Evolutionary conservation across 148 eudicot species (phyloP).

Genomic region (Salicornia ramosissima): DNA sequence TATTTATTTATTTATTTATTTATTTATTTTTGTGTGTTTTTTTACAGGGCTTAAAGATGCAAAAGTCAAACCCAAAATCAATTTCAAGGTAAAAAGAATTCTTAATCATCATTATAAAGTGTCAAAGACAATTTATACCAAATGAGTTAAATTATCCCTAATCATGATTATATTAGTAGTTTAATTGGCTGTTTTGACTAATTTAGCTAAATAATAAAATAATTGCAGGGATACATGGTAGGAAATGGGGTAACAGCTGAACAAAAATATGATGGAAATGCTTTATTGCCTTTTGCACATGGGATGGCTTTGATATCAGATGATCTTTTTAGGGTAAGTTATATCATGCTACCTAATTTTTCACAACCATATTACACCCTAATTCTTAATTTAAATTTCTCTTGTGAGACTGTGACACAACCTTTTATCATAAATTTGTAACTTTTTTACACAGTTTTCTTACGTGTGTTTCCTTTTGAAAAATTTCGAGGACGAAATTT

Average conservation of each 20-base stretch:
- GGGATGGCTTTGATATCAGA: constrained; percentile 62
- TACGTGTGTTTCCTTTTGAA: no score
- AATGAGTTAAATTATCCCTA: background rate
- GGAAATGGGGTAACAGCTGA: constrained; percentile 53
- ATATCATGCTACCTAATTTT: background rate
- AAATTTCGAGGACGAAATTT: no score
- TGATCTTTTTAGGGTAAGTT: constrained; percentile 45
- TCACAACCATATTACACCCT: constrained; percentile 1
- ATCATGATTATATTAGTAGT: constrained; percentile 2
- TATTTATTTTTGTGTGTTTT: background rate
- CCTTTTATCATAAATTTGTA: no score
- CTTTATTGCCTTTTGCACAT: constrained; percentile 48
- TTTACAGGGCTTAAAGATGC: constrained; percentile 39
- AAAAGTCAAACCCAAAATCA: constrained; percentile 41
- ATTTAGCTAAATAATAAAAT: background rate
- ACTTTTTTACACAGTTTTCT: no score
- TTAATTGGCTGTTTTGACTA: background rate
- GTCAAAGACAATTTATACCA: background rate
- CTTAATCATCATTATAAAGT: background rate
- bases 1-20: constrained; percentile 1
- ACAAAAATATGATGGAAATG: constrained; percentile 36
- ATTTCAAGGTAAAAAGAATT: constrained; percentile 39
- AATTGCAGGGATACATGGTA: constrained; percentile 46
- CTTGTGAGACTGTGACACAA: no score
- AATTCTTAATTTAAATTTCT: no score